Conservation (phyloP, 495 filamentous ascomycete species). For the Trypethelium eluteriae region DNA sequence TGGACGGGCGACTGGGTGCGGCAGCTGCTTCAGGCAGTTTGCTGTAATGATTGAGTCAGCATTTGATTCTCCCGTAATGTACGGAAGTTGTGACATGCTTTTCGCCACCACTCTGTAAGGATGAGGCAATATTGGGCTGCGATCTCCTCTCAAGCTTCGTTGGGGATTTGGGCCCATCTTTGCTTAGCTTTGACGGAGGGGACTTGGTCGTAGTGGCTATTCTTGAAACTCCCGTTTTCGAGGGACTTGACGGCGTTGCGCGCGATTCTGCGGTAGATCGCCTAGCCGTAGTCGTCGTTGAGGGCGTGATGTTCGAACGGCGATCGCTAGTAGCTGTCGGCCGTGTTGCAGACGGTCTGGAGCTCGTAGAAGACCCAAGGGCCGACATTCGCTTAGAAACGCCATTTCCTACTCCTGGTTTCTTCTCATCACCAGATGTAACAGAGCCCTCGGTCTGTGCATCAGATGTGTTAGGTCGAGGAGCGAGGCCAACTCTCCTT, state of each 20-base stretch:
- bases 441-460: neutral
- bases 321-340: conserved; percentile 1
- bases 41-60: neutral
- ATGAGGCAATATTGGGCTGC: neutral
- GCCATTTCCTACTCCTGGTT: neutral
- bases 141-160: conserved; percentile 9
- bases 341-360: conserved; percentile 1
- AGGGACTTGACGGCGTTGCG: neutral
- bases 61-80: neutral
- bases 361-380: neutral
- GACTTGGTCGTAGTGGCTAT: conserved; percentile 2
- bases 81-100: neutral
- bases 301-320: conserved; percentile 1
- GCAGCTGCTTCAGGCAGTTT: neutral
- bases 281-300: neutral
- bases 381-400: conserved; percentile 9
- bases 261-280: neutral
- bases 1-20: neutral
- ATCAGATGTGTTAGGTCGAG: neutral
- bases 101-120: neutral
- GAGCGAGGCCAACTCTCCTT: neutral
- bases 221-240: neutral
- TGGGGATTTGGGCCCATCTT: neutral
- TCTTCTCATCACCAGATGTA: conserved; percentile 7
- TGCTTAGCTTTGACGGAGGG: neutral